Conservation (phyloP, 768 basidiomycete species). For the Lentinula aciculospora region DNA sequence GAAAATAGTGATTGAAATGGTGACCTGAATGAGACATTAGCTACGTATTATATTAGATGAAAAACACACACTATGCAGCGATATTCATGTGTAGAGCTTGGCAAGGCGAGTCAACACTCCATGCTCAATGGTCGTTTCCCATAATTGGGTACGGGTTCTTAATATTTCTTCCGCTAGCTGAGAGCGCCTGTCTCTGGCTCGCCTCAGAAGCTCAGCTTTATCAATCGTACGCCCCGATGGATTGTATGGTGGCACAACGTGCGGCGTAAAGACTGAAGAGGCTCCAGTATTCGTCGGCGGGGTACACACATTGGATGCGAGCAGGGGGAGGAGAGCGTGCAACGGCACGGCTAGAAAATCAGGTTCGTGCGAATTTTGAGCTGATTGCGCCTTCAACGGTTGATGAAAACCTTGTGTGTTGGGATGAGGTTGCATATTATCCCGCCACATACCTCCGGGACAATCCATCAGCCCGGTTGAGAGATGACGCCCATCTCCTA, state of each 20-base stretch:
- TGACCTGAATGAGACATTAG: no score
- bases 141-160: constrained; percentile 57
- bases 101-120: constrained; percentile 37
- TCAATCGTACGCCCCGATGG: constrained; percentile 14
- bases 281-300: constrained; percentile 6
- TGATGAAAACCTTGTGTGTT: constrained; percentile 11
- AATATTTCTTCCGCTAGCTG: constrained; percentile 52
- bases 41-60: no score
- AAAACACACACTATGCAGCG: not conserved
- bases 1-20: not conserved
- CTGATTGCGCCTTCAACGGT: not conserved
- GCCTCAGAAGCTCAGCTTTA: constrained; percentile 41
- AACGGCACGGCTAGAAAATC: not conserved
- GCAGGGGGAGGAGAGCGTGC: not conserved
- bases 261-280: constrained; percentile 13
- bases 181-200: constrained; percentile 48
- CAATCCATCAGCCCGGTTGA: constrained; percentile 8
- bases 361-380: not conserved
- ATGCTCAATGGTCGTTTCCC: constrained; percentile 58
- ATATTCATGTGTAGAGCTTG: constrained; percentile 20
- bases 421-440: constrained; percentile 13
- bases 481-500: constrained; percentile 9
- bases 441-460: constrained; percentile 18
- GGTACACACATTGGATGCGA: not conserved
- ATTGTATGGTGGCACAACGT: constrained; percentile 11